Evolutionary conservation across 768 basidiomycete species (phyloP).

Genomic region (Macrolepiota dolichaula): DNA sequence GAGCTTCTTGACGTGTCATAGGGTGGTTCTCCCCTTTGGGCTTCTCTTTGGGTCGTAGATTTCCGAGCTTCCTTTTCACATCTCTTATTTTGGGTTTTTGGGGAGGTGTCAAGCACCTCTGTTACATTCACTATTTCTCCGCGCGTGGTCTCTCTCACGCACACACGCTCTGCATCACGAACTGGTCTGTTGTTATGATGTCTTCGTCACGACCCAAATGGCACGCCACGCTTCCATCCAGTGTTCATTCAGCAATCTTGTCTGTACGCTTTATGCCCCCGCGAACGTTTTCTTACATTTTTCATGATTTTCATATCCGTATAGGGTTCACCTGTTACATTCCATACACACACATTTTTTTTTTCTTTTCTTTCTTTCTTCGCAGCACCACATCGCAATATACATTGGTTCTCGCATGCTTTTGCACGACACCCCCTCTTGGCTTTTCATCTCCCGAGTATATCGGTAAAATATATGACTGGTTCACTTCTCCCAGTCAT

Average conservation of each 20-base stretch:
- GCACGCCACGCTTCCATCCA: neutral
- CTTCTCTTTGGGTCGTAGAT: neutral
- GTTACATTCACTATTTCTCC: neutral
- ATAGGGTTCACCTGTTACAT: neutral
- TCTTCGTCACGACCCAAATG: neutral
- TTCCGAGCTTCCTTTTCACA: neutral
- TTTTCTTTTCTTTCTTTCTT: neutral
- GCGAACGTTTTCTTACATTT: neutral
- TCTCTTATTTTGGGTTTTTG: conserved; percentile 2
- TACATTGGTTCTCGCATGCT: too few species aligned
- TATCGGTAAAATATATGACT: neutral
- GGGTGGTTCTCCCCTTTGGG: neutral
- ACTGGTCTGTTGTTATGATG: neutral
- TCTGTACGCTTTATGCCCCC: neutral
- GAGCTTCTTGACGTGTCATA: conserved; percentile 54
- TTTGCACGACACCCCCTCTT: neutral
- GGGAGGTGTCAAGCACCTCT: conserved; percentile 5
- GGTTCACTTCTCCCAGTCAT: too few species aligned
- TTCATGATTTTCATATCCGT: neutral
- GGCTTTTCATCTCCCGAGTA: neutral
- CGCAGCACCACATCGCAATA: neutral
- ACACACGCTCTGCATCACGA: too few species aligned
- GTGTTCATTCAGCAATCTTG: neutral
- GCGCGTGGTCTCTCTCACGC: neutral
- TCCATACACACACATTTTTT: neutral